Evolutionary conservation across 441 rosid genomes (phyloP).

Genomic region (Breynia disticha): DNA sequence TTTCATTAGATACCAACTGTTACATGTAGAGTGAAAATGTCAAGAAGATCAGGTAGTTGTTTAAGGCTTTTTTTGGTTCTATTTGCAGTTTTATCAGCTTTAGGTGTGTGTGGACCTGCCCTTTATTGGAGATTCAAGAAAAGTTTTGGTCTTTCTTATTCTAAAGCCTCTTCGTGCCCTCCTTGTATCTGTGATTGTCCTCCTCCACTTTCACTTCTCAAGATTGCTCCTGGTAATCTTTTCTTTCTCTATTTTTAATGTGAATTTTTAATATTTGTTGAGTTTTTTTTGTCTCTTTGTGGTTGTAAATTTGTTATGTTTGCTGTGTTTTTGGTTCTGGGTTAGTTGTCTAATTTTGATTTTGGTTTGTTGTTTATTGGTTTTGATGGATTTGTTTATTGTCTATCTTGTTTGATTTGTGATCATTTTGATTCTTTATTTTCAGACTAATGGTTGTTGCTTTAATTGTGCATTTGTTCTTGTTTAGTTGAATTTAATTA

Average conservation of each 20-base stretch:
- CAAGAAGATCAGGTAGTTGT: conserved; percentile 76
- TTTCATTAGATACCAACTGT: too few species aligned
- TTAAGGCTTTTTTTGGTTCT: conserved; percentile 73
- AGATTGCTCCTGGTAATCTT: conserved; percentile 82
- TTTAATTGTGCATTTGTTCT: neutral
- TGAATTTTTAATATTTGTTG: too few species aligned
- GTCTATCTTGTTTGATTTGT: conserved; percentile 16
- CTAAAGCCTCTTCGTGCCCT: conserved; percentile 50
- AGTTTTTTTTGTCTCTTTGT: conserved; percentile 4
- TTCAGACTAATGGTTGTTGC: conserved; percentile 1
- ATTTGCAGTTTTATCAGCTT: conserved; percentile 81
- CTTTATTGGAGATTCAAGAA: conserved; percentile 86
- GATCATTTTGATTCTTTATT: conserved; percentile 12
- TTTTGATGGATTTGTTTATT: conserved; percentile 10
- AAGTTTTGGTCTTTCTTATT: conserved; percentile 33
- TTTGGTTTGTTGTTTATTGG: conserved; percentile 8
- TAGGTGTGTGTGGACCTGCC: conserved; percentile 89
- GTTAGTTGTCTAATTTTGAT: conserved; percentile 7
- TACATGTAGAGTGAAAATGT: conserved; percentile 40
- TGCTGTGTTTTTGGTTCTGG: conserved; percentile 9
- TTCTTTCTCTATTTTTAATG: too few species aligned
- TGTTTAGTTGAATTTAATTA: neutral
- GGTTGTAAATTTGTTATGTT: neutral
- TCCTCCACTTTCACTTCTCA: conserved; percentile 84
- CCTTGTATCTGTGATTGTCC: conserved; percentile 93